Evolutionary conservation across 441 rosid genomes (phyloP), one percentile per base, ranked within the genome.

Genomic region (Erodium texanum): DNA sequence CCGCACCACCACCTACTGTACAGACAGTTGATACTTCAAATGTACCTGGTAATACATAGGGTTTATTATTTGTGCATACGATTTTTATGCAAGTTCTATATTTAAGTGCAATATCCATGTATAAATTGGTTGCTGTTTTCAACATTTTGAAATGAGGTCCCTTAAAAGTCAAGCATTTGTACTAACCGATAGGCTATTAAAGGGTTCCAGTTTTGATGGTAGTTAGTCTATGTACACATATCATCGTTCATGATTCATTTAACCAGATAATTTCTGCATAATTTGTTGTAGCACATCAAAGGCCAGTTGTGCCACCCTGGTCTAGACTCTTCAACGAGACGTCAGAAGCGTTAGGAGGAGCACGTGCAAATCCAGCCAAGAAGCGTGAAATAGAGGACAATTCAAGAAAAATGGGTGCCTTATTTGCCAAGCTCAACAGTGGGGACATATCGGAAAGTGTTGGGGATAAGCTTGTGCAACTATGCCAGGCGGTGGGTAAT

Each of bases 381-480:
- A 93, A 86, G 79, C 96, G 97, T 20, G 99, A 96, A 84, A 93
- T 93, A 72, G 98, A 93, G 74, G 99, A 96, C 69, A 93, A 89
- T 80, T 93, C 99, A 54, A 86, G 73, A 81, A 96, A 88, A 79
- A 77, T 96, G 59, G 99, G 98, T 43, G 93, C 93, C 78, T 82
- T 93, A 81, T 93, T 93, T 79, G 92, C 86, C 56, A 96, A 91
- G 84, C 92, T 93, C 50, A 96, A 89, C 77, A 86, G 84, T 36
- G 91, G 92, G 45, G 99, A 90, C 82, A 88, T 96, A 66, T 96
- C 99, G 0, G 82, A 79, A 77, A 93, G 89, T 71, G 98, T 97
- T 62, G 92, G 93, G 3, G 96, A 89, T 69, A 96, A 89, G 80
- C 98, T 96, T 64, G 80, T 81, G 68, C 85, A 88, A 80, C 90